Base-by-base conservation (phyloP, 1,284 basidiomycete species). In the Ustilago esculenta region DNA sequence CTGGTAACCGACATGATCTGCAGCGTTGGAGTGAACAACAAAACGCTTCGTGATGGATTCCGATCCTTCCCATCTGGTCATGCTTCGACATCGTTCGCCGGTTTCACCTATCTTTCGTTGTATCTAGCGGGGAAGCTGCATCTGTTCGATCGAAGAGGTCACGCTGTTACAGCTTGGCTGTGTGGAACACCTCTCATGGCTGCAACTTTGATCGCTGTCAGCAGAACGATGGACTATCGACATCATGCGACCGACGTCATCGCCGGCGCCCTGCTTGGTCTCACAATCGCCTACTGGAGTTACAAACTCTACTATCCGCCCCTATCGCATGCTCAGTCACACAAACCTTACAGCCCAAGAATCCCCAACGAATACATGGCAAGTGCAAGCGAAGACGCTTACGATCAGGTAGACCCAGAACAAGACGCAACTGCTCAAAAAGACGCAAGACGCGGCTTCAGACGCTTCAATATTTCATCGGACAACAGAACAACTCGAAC, bases 61-160 rank as follows among this genome's bases (percentile, higher is more conserved):
- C 88, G 92, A 73, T 93, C 91, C 79, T 97, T 98, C 83, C 92
- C 92, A 5, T 93, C 91, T 45, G 95, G 95, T 0, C 95, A 98
- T 83, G 88, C 92, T 1, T 92, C 90, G 76, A 91, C 94, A 47
- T 91, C 92, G 0, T 98, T 94, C 78, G 92, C 93, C 9, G 94
- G 95, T 1, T 85, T 98, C 4, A 92, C 91, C 2, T 98, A 94
- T 84, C 84, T 98, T 30, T 85, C 90, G 4, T 90, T 92, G 68
- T 98, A 95, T 81, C 42, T 81, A 9, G 72, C 66, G 2, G 64
- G 93, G 4, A 98, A 98, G 83, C 84, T 96, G 75, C 94, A 95
- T 79, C 84, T 97, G 10, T 96, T 93, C 73, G 92, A 96, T 80
- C 84, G 85, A 2, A 86, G 88, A 36, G 92, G 92, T 4, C 88